These are phyloP conservation scores for Mortierella sp. DNA, from an alignment of 371 early-diverging fungal species.

Conservation along the genomic window DNA sequence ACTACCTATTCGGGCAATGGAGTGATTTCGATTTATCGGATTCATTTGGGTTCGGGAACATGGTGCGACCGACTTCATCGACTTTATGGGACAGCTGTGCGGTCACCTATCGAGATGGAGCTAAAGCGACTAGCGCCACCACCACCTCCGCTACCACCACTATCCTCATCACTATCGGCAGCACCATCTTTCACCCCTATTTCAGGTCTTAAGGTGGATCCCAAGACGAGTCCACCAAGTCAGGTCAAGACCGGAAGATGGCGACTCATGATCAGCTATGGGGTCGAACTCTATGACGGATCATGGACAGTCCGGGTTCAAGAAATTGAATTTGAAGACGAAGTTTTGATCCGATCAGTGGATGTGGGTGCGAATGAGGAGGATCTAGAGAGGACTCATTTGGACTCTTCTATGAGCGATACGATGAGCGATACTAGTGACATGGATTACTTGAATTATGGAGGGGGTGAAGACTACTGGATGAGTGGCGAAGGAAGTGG, in stretches of 20 bases:
- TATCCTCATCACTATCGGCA: not conserved
- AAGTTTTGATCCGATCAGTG: too few species aligned
- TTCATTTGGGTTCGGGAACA: not conserved
- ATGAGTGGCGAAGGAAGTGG: too few species aligned
- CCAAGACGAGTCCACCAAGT: not conserved
- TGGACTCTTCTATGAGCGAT: not conserved
- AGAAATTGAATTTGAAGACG: conserved; percentile 40
- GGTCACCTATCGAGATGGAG: conserved; percentile 31
- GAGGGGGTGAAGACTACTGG: not conserved
- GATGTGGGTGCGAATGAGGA: too few species aligned
- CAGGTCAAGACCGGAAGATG: conserved; percentile 1
- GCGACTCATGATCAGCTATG: conserved; percentile 31
- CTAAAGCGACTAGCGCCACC: conserved; percentile 10
- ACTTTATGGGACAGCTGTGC: conserved; percentile 26
- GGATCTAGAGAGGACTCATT: too few species aligned
- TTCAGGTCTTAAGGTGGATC: too few species aligned
- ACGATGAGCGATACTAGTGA: not conserved
- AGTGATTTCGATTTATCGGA: conserved; percentile 32
- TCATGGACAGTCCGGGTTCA: conserved; percentile 48
- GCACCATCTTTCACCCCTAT: too few species aligned
- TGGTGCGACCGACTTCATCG: conserved; percentile 42
- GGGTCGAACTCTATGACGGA: conserved; percentile 33
- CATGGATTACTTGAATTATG: not conserved
- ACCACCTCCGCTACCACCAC: not conserved
- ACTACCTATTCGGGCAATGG: conserved; percentile 27